Percentiles rank a stretch among this genome's conserved stretches.
phyloP scores from a whole-genome alignment of 257 asterid genomes.

The Lantana camara region DNA sequence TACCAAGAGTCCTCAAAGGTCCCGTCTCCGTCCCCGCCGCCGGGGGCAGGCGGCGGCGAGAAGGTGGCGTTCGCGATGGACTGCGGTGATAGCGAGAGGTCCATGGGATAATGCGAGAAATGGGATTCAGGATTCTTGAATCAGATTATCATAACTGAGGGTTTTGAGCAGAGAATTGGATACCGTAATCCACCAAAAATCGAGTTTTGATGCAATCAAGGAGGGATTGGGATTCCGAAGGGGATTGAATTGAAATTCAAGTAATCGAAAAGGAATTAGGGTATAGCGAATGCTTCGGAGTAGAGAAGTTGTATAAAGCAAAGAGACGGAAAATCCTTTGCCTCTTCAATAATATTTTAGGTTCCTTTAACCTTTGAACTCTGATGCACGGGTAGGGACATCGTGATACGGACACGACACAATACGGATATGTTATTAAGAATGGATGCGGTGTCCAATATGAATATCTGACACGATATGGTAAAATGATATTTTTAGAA shows the following conservation, averaged over 20 bases:
- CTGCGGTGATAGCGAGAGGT: constrained; percentile 39
- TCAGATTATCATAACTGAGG: constrained; percentile 27
- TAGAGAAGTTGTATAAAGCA: neutral
- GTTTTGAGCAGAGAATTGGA: constrained; percentile 13
- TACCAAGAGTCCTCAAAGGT: constrained; percentile 74
- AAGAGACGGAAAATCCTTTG: no score
- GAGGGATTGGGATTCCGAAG: constrained; percentile 28
- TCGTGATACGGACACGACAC: no score
- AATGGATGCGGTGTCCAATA: no score
- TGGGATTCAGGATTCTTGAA: constrained; percentile 21
- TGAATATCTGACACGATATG: no score
- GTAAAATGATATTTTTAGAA: no score
- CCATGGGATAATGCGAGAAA: constrained; percentile 30
- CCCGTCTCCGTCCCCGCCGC: constrained; percentile 50
- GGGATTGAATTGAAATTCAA: neutral
- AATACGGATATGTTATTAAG: no score
- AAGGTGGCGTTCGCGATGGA: constrained; percentile 32
- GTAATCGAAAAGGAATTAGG: neutral
- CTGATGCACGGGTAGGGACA: no score
- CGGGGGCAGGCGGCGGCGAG: constrained; percentile 58
- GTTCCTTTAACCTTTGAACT: no score
- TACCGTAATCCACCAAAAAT: constrained; percentile 17
- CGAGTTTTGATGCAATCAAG: constrained; percentile 23
- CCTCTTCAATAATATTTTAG: no score
- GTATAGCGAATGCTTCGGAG: neutral